These are phyloP conservation scores for Intubia oerlemansii DNA, from an alignment of 2,329 filamentous ascomycete genomes.

Conservation along the genomic window DNA sequence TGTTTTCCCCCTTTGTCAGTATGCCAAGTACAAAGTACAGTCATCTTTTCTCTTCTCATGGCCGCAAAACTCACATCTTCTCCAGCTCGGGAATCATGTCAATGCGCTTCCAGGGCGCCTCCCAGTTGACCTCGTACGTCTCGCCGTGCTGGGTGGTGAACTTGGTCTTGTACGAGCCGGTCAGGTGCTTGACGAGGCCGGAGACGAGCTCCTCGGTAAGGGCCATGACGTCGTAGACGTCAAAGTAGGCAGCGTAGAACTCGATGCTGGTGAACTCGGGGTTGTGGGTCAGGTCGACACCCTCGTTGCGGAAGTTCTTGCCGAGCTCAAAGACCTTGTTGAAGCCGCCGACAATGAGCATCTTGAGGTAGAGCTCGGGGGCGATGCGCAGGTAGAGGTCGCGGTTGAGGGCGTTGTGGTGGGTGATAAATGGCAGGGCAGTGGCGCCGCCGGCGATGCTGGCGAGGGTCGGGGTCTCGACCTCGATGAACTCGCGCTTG, in stretches of 20 bases:
- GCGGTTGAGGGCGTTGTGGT: constrained; percentile 92
- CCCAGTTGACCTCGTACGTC: constrained; percentile 85
- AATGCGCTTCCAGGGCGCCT: constrained; percentile 75
- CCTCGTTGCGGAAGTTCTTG: constrained; percentile 87
- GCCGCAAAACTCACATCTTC: constrained; percentile 13
- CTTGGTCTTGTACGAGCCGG: constrained; percentile 63
- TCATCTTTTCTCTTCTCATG: neutral
- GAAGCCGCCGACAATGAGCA: constrained; percentile 80
- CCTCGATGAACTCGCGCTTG: constrained; percentile 70
- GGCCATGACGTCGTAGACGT: constrained; percentile 78
- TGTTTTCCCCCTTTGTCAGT: no score
- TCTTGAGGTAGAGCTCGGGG: constrained; percentile 92
- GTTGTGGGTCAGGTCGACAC: constrained; percentile 85
- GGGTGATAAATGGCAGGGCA: constrained; percentile 81
- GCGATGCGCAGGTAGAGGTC: constrained; percentile 89
- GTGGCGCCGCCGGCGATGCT: constrained; percentile 89
- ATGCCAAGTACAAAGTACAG: neutral
- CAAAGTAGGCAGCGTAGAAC: constrained; percentile 88
- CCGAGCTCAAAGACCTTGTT: constrained; percentile 93
- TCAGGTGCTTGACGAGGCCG: constrained; percentile 70
- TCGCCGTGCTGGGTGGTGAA: constrained; percentile 79
- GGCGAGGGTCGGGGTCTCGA: constrained; percentile 96
- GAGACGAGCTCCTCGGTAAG: constrained; percentile 88
- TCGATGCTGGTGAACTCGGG: constrained; percentile 96
- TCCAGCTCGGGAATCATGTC: constrained; percentile 94